phyloP scores from a whole-genome alignment of 768 basidiomycete species.

The Guyanaporus albipodus region DNA sequence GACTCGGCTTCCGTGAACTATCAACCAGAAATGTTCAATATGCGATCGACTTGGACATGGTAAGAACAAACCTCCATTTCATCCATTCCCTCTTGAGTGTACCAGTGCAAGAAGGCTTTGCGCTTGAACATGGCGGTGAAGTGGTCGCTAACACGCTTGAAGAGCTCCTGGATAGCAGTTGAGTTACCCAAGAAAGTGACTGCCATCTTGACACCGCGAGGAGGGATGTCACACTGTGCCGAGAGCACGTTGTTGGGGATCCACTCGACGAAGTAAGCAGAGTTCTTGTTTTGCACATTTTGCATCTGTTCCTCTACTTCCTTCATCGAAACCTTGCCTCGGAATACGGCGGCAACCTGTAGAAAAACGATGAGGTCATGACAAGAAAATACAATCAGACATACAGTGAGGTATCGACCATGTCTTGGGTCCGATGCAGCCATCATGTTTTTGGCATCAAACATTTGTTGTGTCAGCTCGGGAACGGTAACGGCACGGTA shows the following conservation, averaged over 20 bases:
- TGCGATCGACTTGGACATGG: too few relatives aligned
- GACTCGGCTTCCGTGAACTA: constrained; percentile 97
- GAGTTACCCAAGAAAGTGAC: constrained; percentile 98
- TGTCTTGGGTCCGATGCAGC: constrained; percentile 96
- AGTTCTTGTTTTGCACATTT: constrained; percentile 96
- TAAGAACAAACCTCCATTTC: constrained; percentile 73
- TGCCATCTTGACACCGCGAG: constrained; percentile 93
- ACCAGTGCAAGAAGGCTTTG: constrained; percentile 99
- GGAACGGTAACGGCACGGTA: constrained; percentile 97
- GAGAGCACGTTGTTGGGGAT: constrained; percentile 99
- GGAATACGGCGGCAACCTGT: constrained; percentile 92
- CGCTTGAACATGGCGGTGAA: constrained; percentile 99
- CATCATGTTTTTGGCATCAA: constrained; percentile 99
- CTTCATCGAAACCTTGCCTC: constrained; percentile 99
- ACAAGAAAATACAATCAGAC: constrained; percentile 15
- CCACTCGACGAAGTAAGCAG: constrained; percentile 99
- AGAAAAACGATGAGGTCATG: neutral
- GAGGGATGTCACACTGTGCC: constrained; percentile 97
- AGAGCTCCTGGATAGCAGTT: constrained; percentile 94
- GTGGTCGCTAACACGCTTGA: constrained; percentile 98
- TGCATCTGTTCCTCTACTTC: constrained; percentile 99
- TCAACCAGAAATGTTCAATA: neutral
- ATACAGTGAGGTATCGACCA: constrained; percentile 93
- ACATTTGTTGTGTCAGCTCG: constrained; percentile 98
- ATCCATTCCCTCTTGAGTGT: constrained; percentile 99